Evolutionary conservation across 106 monocot genomes (phyloP).

Genomic region (Dioscorea dumetorum): DNA sequence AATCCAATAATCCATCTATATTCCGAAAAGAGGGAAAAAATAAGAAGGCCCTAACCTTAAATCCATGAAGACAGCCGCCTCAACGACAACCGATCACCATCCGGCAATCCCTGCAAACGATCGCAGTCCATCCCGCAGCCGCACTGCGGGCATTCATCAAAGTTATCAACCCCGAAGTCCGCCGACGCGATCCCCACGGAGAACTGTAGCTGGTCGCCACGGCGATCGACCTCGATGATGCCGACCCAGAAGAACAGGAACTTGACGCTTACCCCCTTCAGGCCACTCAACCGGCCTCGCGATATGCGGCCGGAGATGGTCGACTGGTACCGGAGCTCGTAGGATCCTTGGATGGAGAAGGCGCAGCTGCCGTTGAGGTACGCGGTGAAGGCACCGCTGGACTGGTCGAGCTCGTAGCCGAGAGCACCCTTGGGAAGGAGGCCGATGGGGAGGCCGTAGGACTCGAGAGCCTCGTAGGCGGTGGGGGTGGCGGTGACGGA

Average conservation of each 20-base stretch:
- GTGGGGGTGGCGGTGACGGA: background rate
- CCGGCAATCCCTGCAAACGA: no score
- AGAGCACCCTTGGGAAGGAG: constrained; percentile 36
- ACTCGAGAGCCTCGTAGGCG: constrained; percentile 38
- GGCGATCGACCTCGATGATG: constrained; percentile 44
- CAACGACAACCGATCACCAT: no score
- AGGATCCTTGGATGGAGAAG: constrained; percentile 47
- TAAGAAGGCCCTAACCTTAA: no score
- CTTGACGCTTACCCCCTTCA: constrained; percentile 58
- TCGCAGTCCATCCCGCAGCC: constrained; percentile 45
- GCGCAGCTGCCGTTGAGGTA: constrained; percentile 30
- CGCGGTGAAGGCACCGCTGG: constrained; percentile 32
- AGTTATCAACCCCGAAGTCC: constrained; percentile 39
- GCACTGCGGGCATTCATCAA: constrained; percentile 39
- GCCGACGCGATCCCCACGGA: constrained; percentile 64
- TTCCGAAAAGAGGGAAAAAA: no score
- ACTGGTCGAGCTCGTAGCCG: constrained; percentile 28
- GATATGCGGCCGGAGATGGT: constrained; percentile 45
- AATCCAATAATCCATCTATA: no score
- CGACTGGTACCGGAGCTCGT: constrained; percentile 46
- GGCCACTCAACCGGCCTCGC: constrained; percentile 16
- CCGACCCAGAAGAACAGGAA: constrained; percentile 52
- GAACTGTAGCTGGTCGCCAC: constrained; percentile 47
- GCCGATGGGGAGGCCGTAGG: constrained; percentile 45
- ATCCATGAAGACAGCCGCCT: no score